Evolutionary conservation across 345 rosid genomes (phyloP).

Genomic region (Populus pruinosa): DNA sequence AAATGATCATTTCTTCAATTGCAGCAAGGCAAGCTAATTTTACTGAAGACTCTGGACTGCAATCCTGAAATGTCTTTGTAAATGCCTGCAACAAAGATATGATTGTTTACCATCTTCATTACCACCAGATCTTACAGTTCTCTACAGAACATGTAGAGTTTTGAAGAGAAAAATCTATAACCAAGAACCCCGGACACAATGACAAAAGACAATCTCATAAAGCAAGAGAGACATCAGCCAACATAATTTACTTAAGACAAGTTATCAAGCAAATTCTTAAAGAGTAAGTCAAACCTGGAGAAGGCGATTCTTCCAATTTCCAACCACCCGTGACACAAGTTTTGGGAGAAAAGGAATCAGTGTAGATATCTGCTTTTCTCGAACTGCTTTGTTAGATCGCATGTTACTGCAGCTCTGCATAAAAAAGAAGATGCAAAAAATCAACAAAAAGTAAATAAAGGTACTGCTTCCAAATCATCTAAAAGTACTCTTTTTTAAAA

Average conservation of each 20-base stretch:
- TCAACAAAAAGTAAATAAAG: background rate
- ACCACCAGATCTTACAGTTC: conserved; percentile 4
- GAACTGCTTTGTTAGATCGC: conserved; percentile 37
- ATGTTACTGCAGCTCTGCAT: conserved; percentile 43
- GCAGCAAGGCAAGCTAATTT: conserved; percentile 60
- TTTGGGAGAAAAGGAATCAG: conserved; percentile 67
- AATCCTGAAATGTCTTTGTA: conserved; percentile 55
- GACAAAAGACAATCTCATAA: conserved; percentile 1
- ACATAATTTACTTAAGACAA: background rate
- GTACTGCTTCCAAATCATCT: background rate
- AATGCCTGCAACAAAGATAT: conserved; percentile 61
- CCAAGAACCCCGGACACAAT: background rate
- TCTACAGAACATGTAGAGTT: background rate
- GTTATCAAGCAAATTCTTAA: background rate
- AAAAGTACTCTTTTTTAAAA: background rate
- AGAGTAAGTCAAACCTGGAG: conserved; percentile 53
- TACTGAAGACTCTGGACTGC: conserved; percentile 59
- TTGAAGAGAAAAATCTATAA: conserved; percentile 3
- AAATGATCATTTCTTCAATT: conserved; percentile 59
- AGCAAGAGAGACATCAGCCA: conserved; percentile 8
- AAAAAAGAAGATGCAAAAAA: conserved; percentile 18
- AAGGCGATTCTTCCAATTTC: conserved; percentile 55
- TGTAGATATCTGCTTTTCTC: conserved; percentile 44
- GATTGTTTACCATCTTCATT: conserved; percentile 5
- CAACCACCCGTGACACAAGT: conserved; percentile 43